Evolutionary conservation across 306 rosid genomes (phyloP), one percentile per base, ranked within the genome.

Genomic region (Abrus precatorius): DNA sequence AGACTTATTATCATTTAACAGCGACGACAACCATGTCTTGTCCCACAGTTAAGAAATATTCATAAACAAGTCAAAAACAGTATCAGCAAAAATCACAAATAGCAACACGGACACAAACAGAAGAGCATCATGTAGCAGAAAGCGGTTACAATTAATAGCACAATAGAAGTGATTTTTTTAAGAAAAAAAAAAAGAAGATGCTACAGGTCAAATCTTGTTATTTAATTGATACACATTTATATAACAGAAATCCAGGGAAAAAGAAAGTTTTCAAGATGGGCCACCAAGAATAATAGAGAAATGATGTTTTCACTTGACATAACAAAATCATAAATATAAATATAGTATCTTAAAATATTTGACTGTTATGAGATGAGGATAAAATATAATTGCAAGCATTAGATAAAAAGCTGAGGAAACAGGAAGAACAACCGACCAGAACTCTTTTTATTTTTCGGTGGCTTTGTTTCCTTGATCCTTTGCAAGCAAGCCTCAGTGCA

Each of bases 401-500:
- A 20, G 20, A 20, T 20, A 0, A 20, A 20, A 20, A 20, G 20
- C 20, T 20, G 29, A 29, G 47, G 1, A 75, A 67, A 80, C 30
- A 63, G 27, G 41, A 66, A 69, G 40, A 78, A 82, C 9, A 69
- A 82, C 67, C 75, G 47, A 93, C 92, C 94, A 85, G 87, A 45
- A 74, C 83, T 79, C 86, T 85, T 96, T 84, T 74, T 91, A 6
- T 64, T 86, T 82, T 83, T 91, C 20, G 80, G 56, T 54, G 84
- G 75, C 80, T 90, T 84, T 79, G 90, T 83, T 71, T 96, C 98
- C 55, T 88, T 88, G 68, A 88, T 85, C 88, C 83, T 93, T 12
- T 34, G 89, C 77, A 81, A 3, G 86, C 99, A 96, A 70, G 66
- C 28, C 1, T 92, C 93, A 7, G 97, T 76, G 82, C 99, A 96